Evolutionary conservation across 352 stramenopile species (phyloP), one percentile per base, ranked within the genome.

Genomic region (Sclerospora graminicola): DNA sequence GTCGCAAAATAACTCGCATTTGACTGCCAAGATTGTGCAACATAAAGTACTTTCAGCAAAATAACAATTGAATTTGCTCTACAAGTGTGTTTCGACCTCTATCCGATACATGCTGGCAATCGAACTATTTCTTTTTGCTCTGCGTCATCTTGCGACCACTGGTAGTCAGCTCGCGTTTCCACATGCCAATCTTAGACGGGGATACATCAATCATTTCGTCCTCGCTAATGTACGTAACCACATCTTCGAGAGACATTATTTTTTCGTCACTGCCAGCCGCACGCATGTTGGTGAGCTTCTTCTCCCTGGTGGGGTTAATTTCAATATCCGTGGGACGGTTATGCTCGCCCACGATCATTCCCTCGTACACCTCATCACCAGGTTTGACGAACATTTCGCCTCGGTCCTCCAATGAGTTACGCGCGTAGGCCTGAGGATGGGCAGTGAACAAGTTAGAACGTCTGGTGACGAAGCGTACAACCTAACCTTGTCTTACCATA

Each of bases 131-230:
- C 59, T 82, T 83, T 48, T 70, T 70, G 23, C 47, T 45, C 32
- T 59, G 42, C 27, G 48, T 34, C 24, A 70, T 70, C 58, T 81
- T 80, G 60, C 76, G 76, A 34, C 57, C 71, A 39, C 66, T 85
- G 28, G 76, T 59, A 1, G 60, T 68, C 38, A 88, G 51, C 51
- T 86, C 73, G 18, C 76, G 76, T 56, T 88, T 88, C 24, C 74
- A 58, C 60, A 99, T 89, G 44, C 96, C 82, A 34, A 99, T 95
- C 54, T 74, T 93, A 18, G 63, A 64, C 13, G 96, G 96, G 30
- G 95, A 98, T 10, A 99, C 87, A 60, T 99, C 96, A 46, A 99
- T 96, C 62, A 99, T 96, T 69, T 99, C 96, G 65, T 99, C 96
- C 35, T 98, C 85, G 38, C 72, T 78, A 56, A 99, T 89, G 65